Evolutionary conservation across 1,284 basidiomycete genomes (phyloP), one percentile per base, ranked within the genome.

Genomic region (Malassezia japonica): DNA sequence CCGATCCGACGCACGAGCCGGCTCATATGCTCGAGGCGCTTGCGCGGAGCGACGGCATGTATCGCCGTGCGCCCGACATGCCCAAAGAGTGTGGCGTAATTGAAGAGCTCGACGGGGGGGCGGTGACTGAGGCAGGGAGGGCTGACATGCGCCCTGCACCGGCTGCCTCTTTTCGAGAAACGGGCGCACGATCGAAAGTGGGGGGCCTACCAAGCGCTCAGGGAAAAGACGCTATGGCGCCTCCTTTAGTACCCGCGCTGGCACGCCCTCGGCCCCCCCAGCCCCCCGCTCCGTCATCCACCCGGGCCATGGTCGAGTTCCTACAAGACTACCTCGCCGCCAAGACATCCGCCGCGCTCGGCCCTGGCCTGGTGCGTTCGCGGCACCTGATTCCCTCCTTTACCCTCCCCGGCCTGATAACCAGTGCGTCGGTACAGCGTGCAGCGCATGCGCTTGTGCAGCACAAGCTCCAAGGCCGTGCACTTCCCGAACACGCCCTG

Each of bases 1-100:
- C n/a, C n/a, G 45, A 53, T 6, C 16, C 24, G n/a, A 53, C 39
- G 9, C 31, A 41, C 20, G 50, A 53, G 36, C 45, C 44, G 23
- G 23, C 20, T 16, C 50, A 53, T 32, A 8, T 48, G 12, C 37
- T 53, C 16, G 36, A 36, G 4, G 50, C 50, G 41, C 33, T 43
- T 6, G 20, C 10, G 32, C 32, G 15, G 32, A 33, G 32, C 32
- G 32, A n/a, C n/a, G n/a, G n/a, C n/a, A n/a, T n/a, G n/a, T n/a
- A n/a, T n/a, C n/a, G n/a, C n/a, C n/a, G n/a, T n/a, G n/a, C n/a
- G n/a, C n/a, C n/a, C n/a, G n/a, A n/a, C n/a, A n/a, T n/a, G n/a
- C n/a, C n/a, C n/a, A n/a, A n/a, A n/a, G n/a, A n/a, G n/a, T n/a
- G n/a, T n/a, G n/a, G n/a, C n/a, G n/a, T n/a, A n/a, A n/a, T n/a